Evolutionary conservation across 768 basidiomycete genomes (phyloP).

Genomic region (Daedalea quercina): DNA sequence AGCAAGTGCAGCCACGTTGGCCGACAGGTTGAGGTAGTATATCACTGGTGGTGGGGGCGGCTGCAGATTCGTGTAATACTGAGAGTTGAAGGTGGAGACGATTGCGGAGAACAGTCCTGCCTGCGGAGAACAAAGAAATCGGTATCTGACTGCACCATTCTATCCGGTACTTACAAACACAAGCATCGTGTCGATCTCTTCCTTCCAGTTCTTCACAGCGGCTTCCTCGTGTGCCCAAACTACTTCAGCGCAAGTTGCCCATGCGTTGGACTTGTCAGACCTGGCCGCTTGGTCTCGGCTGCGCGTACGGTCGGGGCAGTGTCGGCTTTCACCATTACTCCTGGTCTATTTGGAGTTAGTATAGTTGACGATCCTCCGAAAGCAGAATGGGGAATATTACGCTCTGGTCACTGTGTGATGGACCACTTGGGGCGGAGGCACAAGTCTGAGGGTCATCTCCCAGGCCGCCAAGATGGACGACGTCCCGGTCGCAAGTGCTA

Average conservation of each 20-base stretch:
- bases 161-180: constrained; percentile 14
- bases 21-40: constrained; percentile 3
- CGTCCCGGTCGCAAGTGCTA: too few relatives aligned
- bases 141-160: neutral
- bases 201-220: constrained; percentile 16
- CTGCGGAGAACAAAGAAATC: constrained; percentile 3
- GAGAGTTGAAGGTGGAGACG: constrained; percentile 18
- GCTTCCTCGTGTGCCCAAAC: constrained; percentile 14
- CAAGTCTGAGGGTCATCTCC: too few relatives aligned
- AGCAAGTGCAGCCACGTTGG: neutral
- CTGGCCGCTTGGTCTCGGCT: too few relatives aligned
- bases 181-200: constrained; percentile 18
- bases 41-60: constrained; percentile 5
- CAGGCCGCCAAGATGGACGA: too few relatives aligned
- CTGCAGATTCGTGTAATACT: constrained; percentile 13
- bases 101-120: constrained; percentile 22
- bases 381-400: too few relatives aligned
- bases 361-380: too few relatives aligned
- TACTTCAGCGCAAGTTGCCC: constrained; percentile 14
- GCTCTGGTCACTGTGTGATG: too few relatives aligned
- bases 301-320: too few relatives aligned
- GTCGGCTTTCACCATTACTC: too few relatives aligned
- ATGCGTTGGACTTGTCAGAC: constrained; percentile 10
- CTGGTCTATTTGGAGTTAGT: too few relatives aligned
- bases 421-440: too few relatives aligned